These are phyloP conservation scores for Apiospora arundinis DNA, from an alignment of 2,329 filamentous ascomycete genomes.

Conservation along the genomic window DNA sequence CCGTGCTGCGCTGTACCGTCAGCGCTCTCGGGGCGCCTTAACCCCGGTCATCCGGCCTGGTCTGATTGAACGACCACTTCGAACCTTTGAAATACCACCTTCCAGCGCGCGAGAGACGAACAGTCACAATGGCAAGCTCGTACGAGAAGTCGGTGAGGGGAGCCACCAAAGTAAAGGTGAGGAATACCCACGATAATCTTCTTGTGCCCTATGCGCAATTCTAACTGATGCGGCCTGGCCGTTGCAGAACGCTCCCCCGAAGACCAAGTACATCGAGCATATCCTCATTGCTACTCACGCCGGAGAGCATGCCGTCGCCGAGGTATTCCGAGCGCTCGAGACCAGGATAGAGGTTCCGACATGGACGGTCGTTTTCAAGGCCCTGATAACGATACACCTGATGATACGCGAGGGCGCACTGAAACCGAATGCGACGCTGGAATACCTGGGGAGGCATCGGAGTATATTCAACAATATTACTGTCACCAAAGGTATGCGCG, in stretches of 20 bases:
- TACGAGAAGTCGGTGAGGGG: constrained; percentile 99
- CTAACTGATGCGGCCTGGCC: constrained; percentile 17
- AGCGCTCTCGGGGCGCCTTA: background rate
- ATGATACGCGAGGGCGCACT: constrained; percentile 97
- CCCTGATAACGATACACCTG: constrained; percentile 90
- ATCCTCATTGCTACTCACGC: constrained; percentile 95
- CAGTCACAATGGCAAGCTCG: constrained; percentile 72
- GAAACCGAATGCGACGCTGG: constrained; percentile 85
- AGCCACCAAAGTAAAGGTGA: constrained; percentile 95
- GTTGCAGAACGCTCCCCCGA: constrained; percentile 84
- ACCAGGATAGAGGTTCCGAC: constrained; percentile 91
- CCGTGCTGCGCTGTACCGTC: background rate
- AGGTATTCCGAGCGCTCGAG: constrained; percentile 92
- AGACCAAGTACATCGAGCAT: constrained; percentile 99
- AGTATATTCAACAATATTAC: constrained; percentile 62
- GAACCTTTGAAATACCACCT: background rate
- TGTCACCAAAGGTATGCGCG: constrained; percentile 83
- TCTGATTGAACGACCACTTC: constrained; percentile 25
- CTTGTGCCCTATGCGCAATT: constrained; percentile 26
- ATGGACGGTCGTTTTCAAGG: constrained; percentile 99
- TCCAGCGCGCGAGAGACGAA: background rate
- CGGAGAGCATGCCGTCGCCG: constrained; percentile 91
- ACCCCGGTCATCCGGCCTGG: constrained; percentile 21
- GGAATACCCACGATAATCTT: constrained; percentile 25
- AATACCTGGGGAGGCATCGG: constrained; percentile 82